Evolutionary conservation across 768 basidiomycete species (phyloP).

Genomic region (Cytidiella melzeri): DNA sequence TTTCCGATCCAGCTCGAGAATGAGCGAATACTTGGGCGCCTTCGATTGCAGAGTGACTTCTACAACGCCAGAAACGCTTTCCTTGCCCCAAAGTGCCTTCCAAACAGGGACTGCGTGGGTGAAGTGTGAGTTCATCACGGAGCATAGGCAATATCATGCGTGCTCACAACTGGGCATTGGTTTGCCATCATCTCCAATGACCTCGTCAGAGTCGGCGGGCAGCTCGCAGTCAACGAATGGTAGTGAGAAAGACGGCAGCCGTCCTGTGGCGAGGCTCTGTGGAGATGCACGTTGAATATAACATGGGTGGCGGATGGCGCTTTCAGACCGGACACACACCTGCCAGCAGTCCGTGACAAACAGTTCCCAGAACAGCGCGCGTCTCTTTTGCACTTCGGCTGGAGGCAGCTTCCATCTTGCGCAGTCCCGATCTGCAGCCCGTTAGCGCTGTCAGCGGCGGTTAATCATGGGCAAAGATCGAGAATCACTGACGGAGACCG

Average conservation of each 20-base stretch:
- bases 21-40: slow-evolving; percentile 54
- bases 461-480: slow-evolving; percentile 31
- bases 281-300: background rate
- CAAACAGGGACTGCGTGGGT: slow-evolving; percentile 47
- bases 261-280: slow-evolving; percentile 41
- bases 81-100: slow-evolving; percentile 48
- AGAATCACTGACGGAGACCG: slow-evolving; percentile 38
- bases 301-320: background rate
- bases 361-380: slow-evolving; percentile 67
- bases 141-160: slow-evolving; percentile 35
- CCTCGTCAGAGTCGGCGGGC: slow-evolving; percentile 51
- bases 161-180: slow-evolving; percentile 33
- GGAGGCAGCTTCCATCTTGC: slow-evolving; percentile 61
- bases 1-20: slow-evolving; percentile 63
- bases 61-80: slow-evolving; percentile 47
- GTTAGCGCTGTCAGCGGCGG: slow-evolving; percentile 33
- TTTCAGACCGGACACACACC: slow-evolving; percentile 34
- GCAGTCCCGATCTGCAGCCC: slow-evolving; percentile 58
- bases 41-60: slow-evolving; percentile 54
- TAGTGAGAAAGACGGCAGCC: slow-evolving; percentile 33
- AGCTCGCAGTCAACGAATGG: slow-evolving; percentile 43
- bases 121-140: slow-evolving; percentile 51
- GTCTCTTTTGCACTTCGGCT: slow-evolving; percentile 57
- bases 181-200: slow-evolving; percentile 47
- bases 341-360: slow-evolving; percentile 45